Evolutionary conservation across 345 rosid genomes (phyloP), one percentile per base, ranked within the genome.

Genomic region (Adansonia digitata): DNA sequence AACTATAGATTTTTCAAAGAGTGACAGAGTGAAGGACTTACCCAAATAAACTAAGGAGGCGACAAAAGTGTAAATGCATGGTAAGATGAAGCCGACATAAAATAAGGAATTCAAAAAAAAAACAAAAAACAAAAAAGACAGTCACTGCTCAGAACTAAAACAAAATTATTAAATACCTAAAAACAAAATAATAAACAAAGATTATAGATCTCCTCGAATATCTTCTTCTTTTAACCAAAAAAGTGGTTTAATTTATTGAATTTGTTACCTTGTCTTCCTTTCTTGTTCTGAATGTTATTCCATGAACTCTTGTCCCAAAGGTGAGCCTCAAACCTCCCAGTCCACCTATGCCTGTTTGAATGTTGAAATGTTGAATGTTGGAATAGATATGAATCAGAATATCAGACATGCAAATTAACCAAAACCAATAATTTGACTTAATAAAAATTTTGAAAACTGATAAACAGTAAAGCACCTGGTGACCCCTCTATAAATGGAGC

Each of bases 291-390:
- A 75, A 88, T 83, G 77, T 77, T 86, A 75, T 92, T 96, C 98
- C 99, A 93, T 13, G 95, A 92, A 75, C 86, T 85, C 85, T 91
- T 96, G 79, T 96, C 99, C 99, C 98, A 96, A 2, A 96, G 97
- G 76, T 93, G 99, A 46, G 99, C 98, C 42, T 96, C 99, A 59
- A 85, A 96, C 80, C 98, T 89, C 64, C 99, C 98, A 1, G 98
- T 96, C 97, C 99, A 93, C 82, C 98, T 88, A 71, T 93, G 99
- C 82, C 98, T 96, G 85, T 70, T 17, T 46, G 29, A 37, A 72
- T 27, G 49, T 46, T 66, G 18, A 27, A 20, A 0, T 17, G n/a
- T 29, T 60, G 8, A 60, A 10, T 12, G 12, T 10, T 43, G 14
- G 13, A 43, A 13, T 6, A 61, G n/a, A 34, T 29, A 18, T 62